Percentiles rank a stretch among this genome's conserved stretches.
phyloP scores from a whole-genome alignment of 495 filamentous ascomycete genomes.

The Gamarada debralockiae region DNA sequence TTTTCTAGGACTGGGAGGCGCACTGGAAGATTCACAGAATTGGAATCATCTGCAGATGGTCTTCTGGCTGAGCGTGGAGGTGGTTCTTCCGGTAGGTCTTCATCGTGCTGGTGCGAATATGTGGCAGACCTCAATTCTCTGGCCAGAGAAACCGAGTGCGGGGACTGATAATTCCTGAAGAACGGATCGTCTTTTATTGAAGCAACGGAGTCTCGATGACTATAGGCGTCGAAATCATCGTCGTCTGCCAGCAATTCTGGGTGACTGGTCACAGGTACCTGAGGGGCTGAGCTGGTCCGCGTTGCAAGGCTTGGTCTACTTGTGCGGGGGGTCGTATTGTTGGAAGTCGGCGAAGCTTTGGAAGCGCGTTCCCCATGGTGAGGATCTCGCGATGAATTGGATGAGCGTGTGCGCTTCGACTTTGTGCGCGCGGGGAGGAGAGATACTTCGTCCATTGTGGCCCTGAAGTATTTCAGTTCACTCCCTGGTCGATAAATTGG shows the following conservation, averaged over 20 bases:
- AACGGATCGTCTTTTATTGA: constrained; percentile 46
- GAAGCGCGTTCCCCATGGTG: not conserved
- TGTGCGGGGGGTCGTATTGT: constrained; percentile 13
- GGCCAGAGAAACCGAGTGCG: constrained; percentile 23
- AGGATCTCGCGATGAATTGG: constrained; percentile 6
- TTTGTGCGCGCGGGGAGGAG: constrained; percentile 10
- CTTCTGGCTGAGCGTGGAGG: constrained; percentile 4
- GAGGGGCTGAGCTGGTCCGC: constrained; percentile 13
- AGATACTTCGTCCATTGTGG: not conserved
- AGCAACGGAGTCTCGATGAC: constrained; percentile 36
- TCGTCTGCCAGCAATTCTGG: not conserved
- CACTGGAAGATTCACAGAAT: constrained; percentile 33
- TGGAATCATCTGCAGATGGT: constrained; percentile 18
- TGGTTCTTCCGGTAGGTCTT: constrained; percentile 1
- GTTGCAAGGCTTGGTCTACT: constrained; percentile 10
- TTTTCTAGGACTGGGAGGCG: constrained; percentile 8
- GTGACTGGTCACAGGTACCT: constrained; percentile 8
- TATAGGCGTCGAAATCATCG: constrained; percentile 8
- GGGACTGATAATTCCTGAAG: constrained; percentile 35
- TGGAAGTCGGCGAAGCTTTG: constrained; percentile 3
- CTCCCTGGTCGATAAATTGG: not conserved
- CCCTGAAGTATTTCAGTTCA: not conserved
- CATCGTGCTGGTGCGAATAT: constrained; percentile 8
- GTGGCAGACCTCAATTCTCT: constrained; percentile 22
- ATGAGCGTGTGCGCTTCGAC: constrained; percentile 11